These are phyloP conservation scores for Pseudomassariella vexata DNA, from an alignment of 2,329 filamentous ascomycete genomes.

Conservation along the genomic window DNA sequence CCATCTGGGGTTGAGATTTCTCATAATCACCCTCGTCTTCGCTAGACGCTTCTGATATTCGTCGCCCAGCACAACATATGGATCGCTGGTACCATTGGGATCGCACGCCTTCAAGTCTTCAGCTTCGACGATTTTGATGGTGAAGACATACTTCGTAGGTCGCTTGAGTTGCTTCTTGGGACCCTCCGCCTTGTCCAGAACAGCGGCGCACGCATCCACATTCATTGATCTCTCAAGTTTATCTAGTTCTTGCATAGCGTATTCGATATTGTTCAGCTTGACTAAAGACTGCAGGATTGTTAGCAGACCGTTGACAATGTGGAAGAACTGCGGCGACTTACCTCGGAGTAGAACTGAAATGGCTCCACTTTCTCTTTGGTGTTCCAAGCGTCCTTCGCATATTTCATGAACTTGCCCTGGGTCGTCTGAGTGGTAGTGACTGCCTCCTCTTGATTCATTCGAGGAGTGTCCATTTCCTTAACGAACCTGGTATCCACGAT, in stretches of 20 bases:
- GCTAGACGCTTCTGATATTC: constrained; percentile 96
- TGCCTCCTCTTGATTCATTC: constrained; percentile 68
- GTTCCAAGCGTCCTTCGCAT: constrained; percentile 89
- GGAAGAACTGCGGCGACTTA: constrained; percentile 32
- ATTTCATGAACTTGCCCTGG: constrained; percentile 88
- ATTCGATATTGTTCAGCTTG: constrained; percentile 97
- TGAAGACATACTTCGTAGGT: constrained; percentile 90
- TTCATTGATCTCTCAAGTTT: constrained; percentile 85
- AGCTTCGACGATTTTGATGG: constrained; percentile 96
- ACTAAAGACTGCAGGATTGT: constrained; percentile 69
- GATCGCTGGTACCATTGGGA: constrained; percentile 87
- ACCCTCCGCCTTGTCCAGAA: constrained; percentile 70
- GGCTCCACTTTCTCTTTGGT: constrained; percentile 91
- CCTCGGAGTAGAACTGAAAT: constrained; percentile 93
- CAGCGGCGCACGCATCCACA: constrained; percentile 80
- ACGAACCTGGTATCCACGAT: constrained; percentile 78
- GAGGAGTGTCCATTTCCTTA: constrained; percentile 88
- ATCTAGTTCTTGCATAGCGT: constrained; percentile 86
- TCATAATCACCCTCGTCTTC: constrained; percentile 89
- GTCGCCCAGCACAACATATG: constrained; percentile 93
- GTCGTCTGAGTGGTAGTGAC: constrained; percentile 71
- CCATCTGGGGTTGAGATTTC: constrained; percentile 90
- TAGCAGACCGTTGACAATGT: constrained; percentile 18
- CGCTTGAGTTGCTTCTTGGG: constrained; percentile 59
- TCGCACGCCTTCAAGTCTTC: constrained; percentile 99